Evolutionary conservation across 23 red algal genomes (phyloP).

Genomic region (Gracilaria domingensis): DNA sequence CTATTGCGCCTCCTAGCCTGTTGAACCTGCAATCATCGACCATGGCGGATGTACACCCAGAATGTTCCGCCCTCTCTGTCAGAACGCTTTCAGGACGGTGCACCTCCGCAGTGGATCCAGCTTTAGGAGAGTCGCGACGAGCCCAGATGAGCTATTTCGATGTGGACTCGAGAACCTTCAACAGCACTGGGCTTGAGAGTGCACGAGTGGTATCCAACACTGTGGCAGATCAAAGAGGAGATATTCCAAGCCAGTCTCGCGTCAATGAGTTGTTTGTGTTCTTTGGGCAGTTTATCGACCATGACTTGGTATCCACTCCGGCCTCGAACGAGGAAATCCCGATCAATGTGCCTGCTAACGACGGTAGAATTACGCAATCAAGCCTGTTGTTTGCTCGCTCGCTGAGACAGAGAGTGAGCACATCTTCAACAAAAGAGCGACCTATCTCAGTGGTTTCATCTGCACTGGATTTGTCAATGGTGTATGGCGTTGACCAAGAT

Average conservation of each 20-base stretch:
- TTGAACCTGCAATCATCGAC: not conserved
- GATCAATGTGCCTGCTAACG: conserved; percentile 11
- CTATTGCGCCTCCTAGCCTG: not conserved
- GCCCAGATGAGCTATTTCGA: conserved; percentile 36
- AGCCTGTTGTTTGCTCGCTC: not conserved
- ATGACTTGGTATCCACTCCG: conserved; percentile 69
- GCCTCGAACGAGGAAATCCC: conserved; percentile 16
- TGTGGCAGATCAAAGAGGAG: conserved; percentile 34
- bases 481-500: conserved; percentile 38
- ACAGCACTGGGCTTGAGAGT: conserved; percentile 6
- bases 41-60: not conserved
- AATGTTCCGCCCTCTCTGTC: not conserved
- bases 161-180: conserved; percentile 26
- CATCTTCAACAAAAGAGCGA: conserved; percentile 7
- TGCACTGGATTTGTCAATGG: conserved; percentile 36
- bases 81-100: conserved; percentile 32
- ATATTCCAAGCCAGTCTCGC: conserved; percentile 7
- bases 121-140: conserved; percentile 12
- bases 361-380: not conserved
- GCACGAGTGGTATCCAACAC: conserved; percentile 65
- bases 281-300: conserved; percentile 78
- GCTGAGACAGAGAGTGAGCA: not conserved
- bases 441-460: conserved; percentile 25
- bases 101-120: conserved; percentile 11
- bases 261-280: conserved; percentile 69